Evolutionary conservation across 495 filamentous ascomycete species (phyloP).

Genomic region (Hypoxylon fuscum): DNA sequence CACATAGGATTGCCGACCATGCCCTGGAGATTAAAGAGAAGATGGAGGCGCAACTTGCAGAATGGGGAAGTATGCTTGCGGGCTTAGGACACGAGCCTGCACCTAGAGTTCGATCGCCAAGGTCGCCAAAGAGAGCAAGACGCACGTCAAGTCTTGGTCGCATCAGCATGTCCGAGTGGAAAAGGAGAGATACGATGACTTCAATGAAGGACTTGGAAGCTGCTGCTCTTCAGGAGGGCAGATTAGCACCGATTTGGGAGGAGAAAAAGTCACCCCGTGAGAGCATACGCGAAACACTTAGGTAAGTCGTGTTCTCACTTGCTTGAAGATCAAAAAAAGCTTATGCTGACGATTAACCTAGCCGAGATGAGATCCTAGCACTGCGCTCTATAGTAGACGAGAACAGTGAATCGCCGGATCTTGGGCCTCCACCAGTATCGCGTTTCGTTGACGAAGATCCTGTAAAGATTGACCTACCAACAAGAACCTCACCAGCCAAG

Average conservation of each 20-base stretch:
- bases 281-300: conserved; percentile 75
- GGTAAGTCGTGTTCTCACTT: conserved; percentile 60
- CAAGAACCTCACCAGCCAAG: conserved; percentile 22
- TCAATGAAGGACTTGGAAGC: conserved; percentile 59
- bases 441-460: conserved; percentile 70
- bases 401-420: conserved; percentile 67
- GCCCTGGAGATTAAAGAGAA: conserved; percentile 73
- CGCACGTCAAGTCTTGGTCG: conserved; percentile 43
- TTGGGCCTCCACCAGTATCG: conserved; percentile 71
- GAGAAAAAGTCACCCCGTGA: conserved; percentile 82
- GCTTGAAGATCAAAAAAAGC: not conserved
- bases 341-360: conserved; percentile 43
- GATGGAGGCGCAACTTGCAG: conserved; percentile 73
- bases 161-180: conserved; percentile 51
- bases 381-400: conserved; percentile 60
- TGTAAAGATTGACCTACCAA: conserved; percentile 61
- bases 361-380: conserved; percentile 56
- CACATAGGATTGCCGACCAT: conserved; percentile 64
- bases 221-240: conserved; percentile 66
- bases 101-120: conserved; percentile 49
- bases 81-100: conserved; percentile 65
- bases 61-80: conserved; percentile 70
- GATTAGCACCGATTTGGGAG: conserved; percentile 83
- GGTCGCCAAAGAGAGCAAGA: conserved; percentile 42
- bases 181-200: conserved; percentile 56